A percentile compares a stretch with the other conserved stretches of the same genome.
phyloP scores from a whole-genome alignment of 176 grass and related monocot species.

The Oryza glaberrima region DNA sequence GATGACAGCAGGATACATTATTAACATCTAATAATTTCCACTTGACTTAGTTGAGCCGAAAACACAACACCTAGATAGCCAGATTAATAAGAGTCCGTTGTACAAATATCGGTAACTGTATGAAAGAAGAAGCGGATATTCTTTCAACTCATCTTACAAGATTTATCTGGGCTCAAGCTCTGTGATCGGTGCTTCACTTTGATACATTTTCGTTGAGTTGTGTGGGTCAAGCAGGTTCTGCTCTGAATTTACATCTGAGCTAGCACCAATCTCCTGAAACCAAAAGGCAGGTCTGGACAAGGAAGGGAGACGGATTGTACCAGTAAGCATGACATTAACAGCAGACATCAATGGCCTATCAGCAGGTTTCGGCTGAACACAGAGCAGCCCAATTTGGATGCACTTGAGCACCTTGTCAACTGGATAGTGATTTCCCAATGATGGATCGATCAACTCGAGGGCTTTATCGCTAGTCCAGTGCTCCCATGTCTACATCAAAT shows the following conservation, averaged over 20 bases:
- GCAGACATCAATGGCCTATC: neutral
- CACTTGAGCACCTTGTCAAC: neutral
- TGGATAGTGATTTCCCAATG: neutral
- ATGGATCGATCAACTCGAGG: constrained; percentile 9
- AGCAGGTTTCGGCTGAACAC: neutral
- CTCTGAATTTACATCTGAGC: neutral
- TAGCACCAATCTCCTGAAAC: neutral
- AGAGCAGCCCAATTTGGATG: neutral
- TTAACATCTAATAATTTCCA: neutral
- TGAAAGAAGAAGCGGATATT: neutral
- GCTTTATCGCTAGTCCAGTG: neutral
- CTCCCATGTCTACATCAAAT: constrained; percentile 38
- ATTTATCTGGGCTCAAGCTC: neutral
- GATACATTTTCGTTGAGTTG: neutral
- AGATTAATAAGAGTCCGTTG: neutral
- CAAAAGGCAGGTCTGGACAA: neutral
- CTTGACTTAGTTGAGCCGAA: neutral
- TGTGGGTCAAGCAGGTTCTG: neutral
- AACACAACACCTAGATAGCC: neutral
- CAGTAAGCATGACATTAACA: neutral
- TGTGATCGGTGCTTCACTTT: neutral
- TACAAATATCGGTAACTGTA: neutral
- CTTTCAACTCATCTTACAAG: neutral
- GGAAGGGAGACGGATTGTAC: neutral
- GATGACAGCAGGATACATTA: neutral